Base-by-base conservation (phyloP, 805 yeast species). In the Candida caryicola region DNA sequence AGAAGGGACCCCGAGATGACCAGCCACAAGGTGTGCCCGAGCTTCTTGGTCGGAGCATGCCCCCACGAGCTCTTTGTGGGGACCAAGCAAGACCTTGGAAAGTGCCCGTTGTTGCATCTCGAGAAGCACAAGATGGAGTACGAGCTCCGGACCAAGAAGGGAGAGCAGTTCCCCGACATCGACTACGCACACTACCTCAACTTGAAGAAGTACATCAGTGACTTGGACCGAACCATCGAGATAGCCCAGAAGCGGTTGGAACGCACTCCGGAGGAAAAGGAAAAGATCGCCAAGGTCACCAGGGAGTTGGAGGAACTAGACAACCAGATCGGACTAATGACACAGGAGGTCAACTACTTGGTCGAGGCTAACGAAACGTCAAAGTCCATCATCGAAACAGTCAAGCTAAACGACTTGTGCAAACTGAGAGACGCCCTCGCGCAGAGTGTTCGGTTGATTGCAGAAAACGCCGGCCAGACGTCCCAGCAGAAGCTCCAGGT, bases 401-500 rank as follows among this genome's bases (percentile, higher is more conserved):
- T 59, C 29, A 69, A 65, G 37, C 56, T 79, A 32, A 68, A 73
- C 23, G 70, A 63, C 28, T 59, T 71, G 40, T 71, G 52, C 43
- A 64, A 64, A 27, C 73, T 76, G 46, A 65, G 89, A 47, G 76
- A 71, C 19, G 55, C 56, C 14, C 62, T 79, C 13, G 77, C 82
- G 1, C 76, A 74, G 36, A 74, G 72, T 34, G 80, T 84, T 3
- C 64, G 83, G 29, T 71, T 67, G 17, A 61, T 84, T 5, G 74
- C 81, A 10, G 95, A 86, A 40, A 81, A 78, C 52, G 71, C 83
- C 5, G 93, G 95, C 2, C 91, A 86, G 49, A 76, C 89, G 9
- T 87, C 93, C 1, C 95, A 85, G 54, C 97, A 90, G 52, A 86
- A 87, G 57, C 68, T 90, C 32, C 96, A 89, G 59, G 95, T 87